Evolutionary conservation across 1,284 basidiomycete genomes (phyloP), one percentile per base, ranked within the genome.

Genomic region (Rhodotorula mucilaginosa): DNA sequence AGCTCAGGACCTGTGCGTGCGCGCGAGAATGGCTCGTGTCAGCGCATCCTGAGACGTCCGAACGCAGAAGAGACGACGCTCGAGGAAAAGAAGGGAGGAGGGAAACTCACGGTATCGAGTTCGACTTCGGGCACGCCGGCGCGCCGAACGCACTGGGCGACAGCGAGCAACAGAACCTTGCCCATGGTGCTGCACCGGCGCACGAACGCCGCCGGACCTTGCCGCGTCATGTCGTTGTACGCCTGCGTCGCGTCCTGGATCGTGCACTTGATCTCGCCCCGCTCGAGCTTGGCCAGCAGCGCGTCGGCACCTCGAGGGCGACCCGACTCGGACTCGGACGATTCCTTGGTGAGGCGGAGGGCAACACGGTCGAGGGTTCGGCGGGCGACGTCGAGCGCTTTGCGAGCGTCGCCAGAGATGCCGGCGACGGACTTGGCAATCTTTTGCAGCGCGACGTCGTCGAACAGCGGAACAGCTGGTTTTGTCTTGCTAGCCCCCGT

Each of bases 321-420:
- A 39, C 10, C 39, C 6, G 39, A 39, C 15, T 4, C 31, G 13
- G 34, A 13, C n/a, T 18, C 58, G 34, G 18, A 16, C 8, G 21
- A 47, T n/a, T 62, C 49, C 15, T 47, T 57, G 19, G 60, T n/a
- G 51, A 62, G 52, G 13, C 63, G 61, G 3, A 65, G 49, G 5
- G 71, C 71, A 23, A 67, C 71, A 58, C 57, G 60, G 34, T 68
- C 64, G 46, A 69, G 60, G 23, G 69, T 73, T 10, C 68, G 89
- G 87, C 93, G 85, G 83, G 94, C 97, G 44, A 97, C 91, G 80
- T 99, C 97, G 68, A 99, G 84, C 48, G 96, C 92, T 48, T 95
- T 86, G 59, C 97, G 85, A 1, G 97, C 97, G 81, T 99, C 97
- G 26, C 97, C 97, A 70, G 92, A 94, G 70, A 97, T 92, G 39